Evolutionary conservation across 2,329 filamentous ascomycete species (phyloP), one percentile per base, ranked within the genome.

Genomic region (Colletotrichum sp.): DNA sequence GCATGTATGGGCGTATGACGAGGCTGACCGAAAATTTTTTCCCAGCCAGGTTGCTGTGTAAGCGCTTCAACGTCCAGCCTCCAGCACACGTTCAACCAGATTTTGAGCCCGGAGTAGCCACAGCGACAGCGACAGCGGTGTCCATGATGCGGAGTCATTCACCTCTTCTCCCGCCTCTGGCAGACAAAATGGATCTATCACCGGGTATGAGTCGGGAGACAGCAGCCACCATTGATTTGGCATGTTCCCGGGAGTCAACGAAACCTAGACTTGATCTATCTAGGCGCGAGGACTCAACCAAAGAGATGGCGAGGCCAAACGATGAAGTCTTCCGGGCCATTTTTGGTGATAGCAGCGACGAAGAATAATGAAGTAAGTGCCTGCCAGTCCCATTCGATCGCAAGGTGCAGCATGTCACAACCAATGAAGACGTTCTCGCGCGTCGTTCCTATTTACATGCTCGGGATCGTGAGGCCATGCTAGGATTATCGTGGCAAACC

Each of bases 1-100:
- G 95, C 71, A 98, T 98, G 95, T 98, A 96, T 83, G 97, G 97
- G 1, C 89, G 92, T 16, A 90, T 98, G 91, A 99, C 97, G 5
- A 89, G 97, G 75, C 91, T 88, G 27, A 87, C 88, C 0, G 82
- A 90, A 9, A 90, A 92, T 6, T 98, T 98, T 82, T 93, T 92
- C 78, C 97, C 97, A 1, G 93, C 93, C 2, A 88, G 95, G 69
- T 84, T 99, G 54, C 84, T 98, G n/a, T 98, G 96, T 84, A 99
- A 98, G 82, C 90, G 97, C 11, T 98, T 99, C 84, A 95, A 95
- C 78, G 93, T 98, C n/a, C 91, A 89, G 74, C 90, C 93, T 11
- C 95, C 96, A 0, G 88, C 89, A 12, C 90, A 95, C 81, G 91
- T 93, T 36, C 89, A 90, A 78, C 84, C 87, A 38, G 89, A 92